These are phyloP conservation scores for Debaryomyces castellii DNA, from an alignment of 805 yeast genomes.

Conservation along the genomic window DNA sequence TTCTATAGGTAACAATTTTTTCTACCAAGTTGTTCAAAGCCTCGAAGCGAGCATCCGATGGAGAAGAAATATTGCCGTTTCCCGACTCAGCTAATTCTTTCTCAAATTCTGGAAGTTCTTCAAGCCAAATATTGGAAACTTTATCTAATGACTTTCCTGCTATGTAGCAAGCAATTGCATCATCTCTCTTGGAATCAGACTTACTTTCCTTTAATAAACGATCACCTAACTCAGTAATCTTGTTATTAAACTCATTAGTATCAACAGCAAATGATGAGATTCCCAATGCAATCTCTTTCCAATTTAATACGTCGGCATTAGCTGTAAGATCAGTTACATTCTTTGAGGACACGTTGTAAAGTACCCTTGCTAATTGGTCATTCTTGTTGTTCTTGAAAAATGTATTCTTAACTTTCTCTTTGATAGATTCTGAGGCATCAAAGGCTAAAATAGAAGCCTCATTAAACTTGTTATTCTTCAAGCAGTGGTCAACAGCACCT, in stretches of 20 bases:
- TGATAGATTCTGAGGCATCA: constrained; percentile 58
- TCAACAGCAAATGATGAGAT: constrained; percentile 56
- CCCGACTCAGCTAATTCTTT: constrained; percentile 40
- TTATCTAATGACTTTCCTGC: constrained; percentile 81
- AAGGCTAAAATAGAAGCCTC: constrained; percentile 86
- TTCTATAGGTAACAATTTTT: constrained; percentile 74
- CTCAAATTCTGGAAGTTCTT: constrained; percentile 56
- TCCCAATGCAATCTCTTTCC: constrained; percentile 80
- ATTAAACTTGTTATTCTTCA: constrained; percentile 58
- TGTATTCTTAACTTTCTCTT: constrained; percentile 66
- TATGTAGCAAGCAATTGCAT: constrained; percentile 75
- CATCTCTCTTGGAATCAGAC: constrained; percentile 51
- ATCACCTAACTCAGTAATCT: constrained; percentile 73
- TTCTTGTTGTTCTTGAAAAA: constrained; percentile 61
- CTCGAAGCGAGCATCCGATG: constrained; percentile 80
- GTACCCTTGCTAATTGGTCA: constrained; percentile 66
- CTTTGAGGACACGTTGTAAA: constrained; percentile 60
- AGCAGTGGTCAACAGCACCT: constrained; percentile 65
- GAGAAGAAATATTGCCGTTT: constrained; percentile 49
- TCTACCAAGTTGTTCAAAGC: constrained; percentile 81
- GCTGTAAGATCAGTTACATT: constrained; percentile 68
- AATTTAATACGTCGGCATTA: constrained; percentile 72
- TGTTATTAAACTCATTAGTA: constrained; percentile 48
- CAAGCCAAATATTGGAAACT: constrained; percentile 79
- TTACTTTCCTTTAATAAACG: constrained; percentile 48